Evolutionary conservation across 768 basidiomycete species (phyloP).

Genomic region (Russula foetens): DNA sequence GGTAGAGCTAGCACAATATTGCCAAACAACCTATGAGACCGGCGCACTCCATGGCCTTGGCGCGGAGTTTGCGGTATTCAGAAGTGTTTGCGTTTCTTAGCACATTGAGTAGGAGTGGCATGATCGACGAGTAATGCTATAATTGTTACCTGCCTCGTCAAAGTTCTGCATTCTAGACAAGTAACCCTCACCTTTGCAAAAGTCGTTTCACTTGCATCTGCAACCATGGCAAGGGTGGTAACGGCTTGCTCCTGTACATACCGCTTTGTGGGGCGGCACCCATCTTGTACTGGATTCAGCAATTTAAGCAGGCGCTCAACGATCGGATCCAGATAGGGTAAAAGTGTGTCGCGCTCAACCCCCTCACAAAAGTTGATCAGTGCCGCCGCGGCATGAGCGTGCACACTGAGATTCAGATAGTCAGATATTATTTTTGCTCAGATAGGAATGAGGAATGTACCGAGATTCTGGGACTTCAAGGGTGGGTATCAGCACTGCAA

Average conservation of each 20-base stretch:
- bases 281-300: slow-evolving; percentile 40
- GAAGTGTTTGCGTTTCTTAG: slow-evolving; percentile 61
- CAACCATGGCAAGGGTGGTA: slow-evolving; percentile 84
- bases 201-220: slow-evolving; percentile 71
- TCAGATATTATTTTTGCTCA: too few species aligned
- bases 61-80: slow-evolving; percentile 59
- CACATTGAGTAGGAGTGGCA: slow-evolving; percentile 74
- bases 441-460: too few species aligned
- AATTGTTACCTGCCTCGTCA: background rate
- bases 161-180: background rate
- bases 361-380: slow-evolving; percentile 90
- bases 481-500: slow-evolving; percentile 61
- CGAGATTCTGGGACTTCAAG: slow-evolving; percentile 69
- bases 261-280: slow-evolving; percentile 36
- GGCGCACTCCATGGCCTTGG: slow-evolving; percentile 89
- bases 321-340: slow-evolving; percentile 74
- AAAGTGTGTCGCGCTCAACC: slow-evolving; percentile 60
- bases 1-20: too few species aligned
- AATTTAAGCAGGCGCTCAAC: slow-evolving; percentile 65
- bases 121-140: slow-evolving; percentile 69
- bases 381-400: slow-evolving; percentile 80
- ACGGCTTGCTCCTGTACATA: slow-evolving; percentile 88
- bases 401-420: slow-evolving; percentile 50
- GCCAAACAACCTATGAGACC: slow-evolving; percentile 62
- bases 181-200: slow-evolving; percentile 53